Evolutionary conservation across 139 green algal species (phyloP), one percentile per base, ranked within the genome.

Genomic region (Chlamydomonas sp.): DNA sequence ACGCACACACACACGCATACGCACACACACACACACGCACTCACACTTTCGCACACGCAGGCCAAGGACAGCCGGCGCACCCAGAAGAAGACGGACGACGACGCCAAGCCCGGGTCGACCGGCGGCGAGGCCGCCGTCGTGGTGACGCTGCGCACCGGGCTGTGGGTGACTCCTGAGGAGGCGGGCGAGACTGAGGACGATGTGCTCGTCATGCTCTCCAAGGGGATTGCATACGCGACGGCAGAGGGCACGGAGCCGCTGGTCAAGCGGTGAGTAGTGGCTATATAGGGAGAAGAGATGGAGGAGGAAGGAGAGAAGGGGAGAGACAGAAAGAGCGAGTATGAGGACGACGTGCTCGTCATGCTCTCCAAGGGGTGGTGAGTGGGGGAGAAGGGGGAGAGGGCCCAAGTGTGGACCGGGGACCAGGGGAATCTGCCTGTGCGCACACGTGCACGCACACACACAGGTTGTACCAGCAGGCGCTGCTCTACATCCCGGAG

Each of bases 311-410:
- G n/a, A n/a, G n/a, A n/a, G n/a, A n/a, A n/a, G n/a, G n/a, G n/a
- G n/a, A n/a, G n/a, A n/a, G n/a, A n/a, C n/a, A n/a, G n/a, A n/a
- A n/a, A n/a, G 35, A 59, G 79, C 1, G 69, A 73, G 1, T 50
- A 39, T 30, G 80, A 86, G 63, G 61, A 76, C 37, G 71, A 86
- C 71, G 75, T 72, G 24, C 74, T 86, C 58, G 69, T 83, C 36
- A 86, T 86, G 80, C 65, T 86, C 50, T 68, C 70, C 37, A 71
- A 65, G 50, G 80, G 80, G 54, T n/a, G n/a, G n/a, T n/a, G n/a
- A n/a, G n/a, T n/a, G n/a, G n/a, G n/a, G n/a, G n/a, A n/a, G n/a
- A n/a, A n/a, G n/a, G n/a, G n/a, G n/a, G n/a, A n/a, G n/a, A n/a
- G n/a, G n/a, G n/a, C n/a, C n/a, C n/a, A n/a, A n/a, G n/a, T n/a